Base-by-base conservation (phyloP, 2,329 filamentous ascomycete species). In the Colletotrichum sp. region DNA sequence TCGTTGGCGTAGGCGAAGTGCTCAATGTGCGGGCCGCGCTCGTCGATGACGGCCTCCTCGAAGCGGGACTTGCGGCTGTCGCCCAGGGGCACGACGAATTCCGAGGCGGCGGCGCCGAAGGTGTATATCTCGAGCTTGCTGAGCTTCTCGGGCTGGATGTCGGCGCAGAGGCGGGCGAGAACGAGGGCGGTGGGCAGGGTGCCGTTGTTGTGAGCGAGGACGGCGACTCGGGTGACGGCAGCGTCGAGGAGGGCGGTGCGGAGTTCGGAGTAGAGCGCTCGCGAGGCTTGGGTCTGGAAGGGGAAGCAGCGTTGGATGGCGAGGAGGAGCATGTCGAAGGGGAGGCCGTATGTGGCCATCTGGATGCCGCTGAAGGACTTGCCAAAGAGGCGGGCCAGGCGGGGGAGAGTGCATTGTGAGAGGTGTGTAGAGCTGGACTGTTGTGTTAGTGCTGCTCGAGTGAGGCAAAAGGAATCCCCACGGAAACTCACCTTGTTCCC, bases 301-400 rank as follows among this genome's bases (percentile, higher is more conserved):
- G 80, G 69, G 29, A 81, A 71, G 21, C 78, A 82, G 6, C 82
- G 80, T 69, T 81, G 81, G 5, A 84, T 59, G 51, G 82, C 76
- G n/a, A 79, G 73, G 21, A 76, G 81, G 55, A 89, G 76, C 29
- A 90, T 79, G 77, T 91, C 90, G 76, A 90, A 87, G 43, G 88
- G 83, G 4, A 88, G 83, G 74, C 90, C 90, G 34, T 88, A 84
- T 12, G 89, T 85, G 34, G 84, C 83, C 71, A 84, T 82, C 73
- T 89, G 86, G 59, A 90, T 87, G 78, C 87, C 87, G 57, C 84
- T 87, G 75, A 91, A 84, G 61, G 83, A 80, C 12, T 81, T 79
- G 57, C 79, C 79, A 73, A 86, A 85, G 6, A 84, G 80, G 21
- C 78, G 79, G 11, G 82, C 80, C 9, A 86, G 75, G 12, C 78